Percentiles rank a stretch among this genome's conserved stretches.
Conservation (phyloP, 495 filamentous ascomycete genomes). For the Lineolata rhizophorae region DNA sequence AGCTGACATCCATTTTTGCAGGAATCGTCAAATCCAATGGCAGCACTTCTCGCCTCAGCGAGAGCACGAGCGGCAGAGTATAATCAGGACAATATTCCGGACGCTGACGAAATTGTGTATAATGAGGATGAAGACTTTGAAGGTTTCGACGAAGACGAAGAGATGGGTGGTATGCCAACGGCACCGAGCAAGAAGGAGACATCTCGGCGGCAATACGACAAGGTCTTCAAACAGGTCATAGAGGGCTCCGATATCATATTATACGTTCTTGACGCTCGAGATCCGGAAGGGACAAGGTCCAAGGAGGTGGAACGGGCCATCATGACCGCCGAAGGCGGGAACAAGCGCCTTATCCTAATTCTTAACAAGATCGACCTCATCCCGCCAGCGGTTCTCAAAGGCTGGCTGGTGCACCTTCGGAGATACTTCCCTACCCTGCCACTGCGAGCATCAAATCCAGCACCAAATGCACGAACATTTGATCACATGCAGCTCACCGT, state of each 20-base stretch:
- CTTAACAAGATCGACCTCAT: conserved; percentile 95
- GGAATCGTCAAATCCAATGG: conserved; percentile 66
- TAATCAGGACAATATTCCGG: conserved; percentile 30
- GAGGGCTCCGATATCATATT: conserved; percentile 76
- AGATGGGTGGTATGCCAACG: conserved; percentile 8
- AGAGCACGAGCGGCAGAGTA: conserved; percentile 68
- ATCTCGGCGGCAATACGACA: conserved; percentile 76
- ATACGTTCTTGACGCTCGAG: conserved; percentile 85
- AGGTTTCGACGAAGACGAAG: conserved; percentile 15
- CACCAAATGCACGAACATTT: conserved; percentile 73
- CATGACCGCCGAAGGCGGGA: conserved; percentile 60
- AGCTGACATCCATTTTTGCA: too few relatives aligned
- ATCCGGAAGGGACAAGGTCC: conserved; percentile 79
- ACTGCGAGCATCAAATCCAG: conserved; percentile 62
- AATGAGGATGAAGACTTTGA: conserved; percentile 26
- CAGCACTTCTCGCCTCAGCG: conserved; percentile 79
- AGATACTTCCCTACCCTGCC: conserved; percentile 87
- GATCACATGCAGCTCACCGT: conserved; percentile 78
- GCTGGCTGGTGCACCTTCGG: conserved; percentile 67
- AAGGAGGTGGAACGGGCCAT: conserved; percentile 69
- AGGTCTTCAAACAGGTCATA: conserved; percentile 89
- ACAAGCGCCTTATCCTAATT: conserved; percentile 78
- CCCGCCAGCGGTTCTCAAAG: conserved; percentile 40
- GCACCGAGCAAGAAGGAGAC: conserved; percentile 32
- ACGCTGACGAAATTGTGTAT: conserved; percentile 24